These are phyloP conservation scores for Grosmannia serpens DNA, from an alignment of 2,329 filamentous ascomycete species.

Conservation along the genomic window DNA sequence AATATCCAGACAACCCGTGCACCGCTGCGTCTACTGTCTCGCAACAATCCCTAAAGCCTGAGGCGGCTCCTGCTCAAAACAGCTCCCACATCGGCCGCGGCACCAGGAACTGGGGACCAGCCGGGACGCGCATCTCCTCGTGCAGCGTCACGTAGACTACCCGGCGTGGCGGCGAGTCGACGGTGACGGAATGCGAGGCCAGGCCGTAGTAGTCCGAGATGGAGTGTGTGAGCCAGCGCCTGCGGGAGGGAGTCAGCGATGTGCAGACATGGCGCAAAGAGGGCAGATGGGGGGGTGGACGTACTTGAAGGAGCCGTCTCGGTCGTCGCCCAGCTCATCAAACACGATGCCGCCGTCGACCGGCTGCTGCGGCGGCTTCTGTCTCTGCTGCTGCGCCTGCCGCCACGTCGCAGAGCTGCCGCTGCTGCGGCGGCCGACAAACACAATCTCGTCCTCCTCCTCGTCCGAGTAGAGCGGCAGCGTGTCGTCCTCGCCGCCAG, in stretches of 20 bases:
- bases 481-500: constrained; percentile 1
- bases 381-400: constrained; percentile 14
- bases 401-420: constrained; percentile 18
- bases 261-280: neutral
- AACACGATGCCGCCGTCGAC: constrained; percentile 60
- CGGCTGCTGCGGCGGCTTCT: constrained; percentile 36
- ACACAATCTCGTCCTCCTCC: constrained; percentile 90
- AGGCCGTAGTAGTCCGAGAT: constrained; percentile 89
- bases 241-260: constrained; percentile 21
- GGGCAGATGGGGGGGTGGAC: constrained; percentile 20
- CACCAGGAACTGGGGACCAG: constrained; percentile 22
- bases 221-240: constrained; percentile 85
- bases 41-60: no score
- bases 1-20: neutral
- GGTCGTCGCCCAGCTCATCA: constrained; percentile 65
- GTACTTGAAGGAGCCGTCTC: constrained; percentile 70
- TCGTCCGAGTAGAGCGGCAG: constrained; percentile 36
- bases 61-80: constrained; percentile 20
- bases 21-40: neutral
- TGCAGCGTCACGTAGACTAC: constrained; percentile 59
- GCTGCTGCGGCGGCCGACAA: constrained; percentile 52
- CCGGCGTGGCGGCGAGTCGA: constrained; percentile 57
- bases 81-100: constrained; percentile 55
- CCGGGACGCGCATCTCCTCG: constrained; percentile 44
- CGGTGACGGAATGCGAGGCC: constrained; percentile 67